These are phyloP conservation scores for Fallopia convolvulus DNA, from an alignment of 148 eudicot genomes.

Conservation along the genomic window DNA sequence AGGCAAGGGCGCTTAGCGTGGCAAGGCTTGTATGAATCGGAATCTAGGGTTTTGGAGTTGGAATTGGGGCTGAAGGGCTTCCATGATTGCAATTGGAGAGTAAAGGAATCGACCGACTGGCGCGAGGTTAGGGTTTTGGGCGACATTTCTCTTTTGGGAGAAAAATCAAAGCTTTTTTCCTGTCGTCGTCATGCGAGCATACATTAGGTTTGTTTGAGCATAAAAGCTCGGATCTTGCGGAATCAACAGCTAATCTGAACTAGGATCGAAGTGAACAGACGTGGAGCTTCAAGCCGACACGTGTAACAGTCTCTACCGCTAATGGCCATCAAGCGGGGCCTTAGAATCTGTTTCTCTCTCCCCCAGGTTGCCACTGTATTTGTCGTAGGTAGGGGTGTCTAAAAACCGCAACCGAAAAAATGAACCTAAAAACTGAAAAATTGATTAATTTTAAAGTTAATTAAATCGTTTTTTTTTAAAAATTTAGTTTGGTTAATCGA, in stretches of 20 bases:
- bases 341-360: neutral
- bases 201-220: neutral
- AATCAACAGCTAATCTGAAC: neutral
- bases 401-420: too few relatives aligned
- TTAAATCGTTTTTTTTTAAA: too few relatives aligned
- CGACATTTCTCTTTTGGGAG: conserved; percentile 23
- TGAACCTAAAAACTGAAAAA: too few relatives aligned
- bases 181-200: neutral
- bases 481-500: too few relatives aligned
- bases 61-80: conserved; percentile 54
- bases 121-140: conserved; percentile 38
- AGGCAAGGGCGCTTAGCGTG: conserved; percentile 63
- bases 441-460: too few relatives aligned
- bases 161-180: neutral
- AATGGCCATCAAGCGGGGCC: neutral
- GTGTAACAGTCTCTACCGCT: neutral
- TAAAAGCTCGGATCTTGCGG: neutral
- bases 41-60: conserved; percentile 41
- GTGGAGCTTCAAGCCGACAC: neutral
- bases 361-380: too few relatives aligned
- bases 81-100: conserved; percentile 56
- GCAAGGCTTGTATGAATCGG: conserved; percentile 24
- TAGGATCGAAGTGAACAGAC: too few relatives aligned
- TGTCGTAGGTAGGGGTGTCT: too few relatives aligned
- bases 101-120: conserved; percentile 55